Conservation (phyloP, 2,329 filamentous ascomycete genomes). For the Arthrinium puccinioides region DNA sequence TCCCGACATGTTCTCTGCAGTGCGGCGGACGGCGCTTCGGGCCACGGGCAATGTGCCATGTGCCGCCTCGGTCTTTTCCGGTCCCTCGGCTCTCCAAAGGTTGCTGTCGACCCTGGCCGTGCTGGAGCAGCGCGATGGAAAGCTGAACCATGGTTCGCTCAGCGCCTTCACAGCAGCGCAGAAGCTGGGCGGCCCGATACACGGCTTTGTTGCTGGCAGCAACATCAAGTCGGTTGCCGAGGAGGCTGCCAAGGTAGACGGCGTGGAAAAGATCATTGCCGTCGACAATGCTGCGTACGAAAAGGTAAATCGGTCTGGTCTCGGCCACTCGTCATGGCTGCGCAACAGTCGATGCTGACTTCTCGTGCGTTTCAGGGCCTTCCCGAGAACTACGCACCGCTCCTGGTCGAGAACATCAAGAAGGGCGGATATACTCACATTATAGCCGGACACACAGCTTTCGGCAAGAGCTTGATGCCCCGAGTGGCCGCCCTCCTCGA, state of each 20-base stretch:
- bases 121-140: conserved; percentile 86
- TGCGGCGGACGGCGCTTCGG: conserved; percentile 18
- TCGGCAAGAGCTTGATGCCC: conserved; percentile 92
- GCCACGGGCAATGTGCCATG: conserved; percentile 14
- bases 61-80: conserved; percentile 20
- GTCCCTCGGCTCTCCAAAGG: conserved; percentile 52
- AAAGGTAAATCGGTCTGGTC: conserved; percentile 51
- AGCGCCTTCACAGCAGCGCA: conserved; percentile 80
- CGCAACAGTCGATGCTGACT: conserved; percentile 3
- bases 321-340: not conserved
- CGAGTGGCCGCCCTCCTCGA: conserved; percentile 88
- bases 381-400: conserved; percentile 87
- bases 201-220: conserved; percentile 79
- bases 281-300: conserved; percentile 89
- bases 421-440: conserved; percentile 91
- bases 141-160: conserved; percentile 75
- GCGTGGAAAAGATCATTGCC: conserved; percentile 83
- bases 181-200: conserved; percentile 78
- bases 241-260: conserved; percentile 81
- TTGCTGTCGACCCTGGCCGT: conserved; percentile 84
- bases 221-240: conserved; percentile 70
- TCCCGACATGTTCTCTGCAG: conserved; percentile 18
- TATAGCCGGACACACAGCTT: conserved; percentile 84
- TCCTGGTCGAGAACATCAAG: conserved; percentile 94
- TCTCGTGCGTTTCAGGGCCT: conserved; percentile 54